These are phyloP conservation scores for Plasmodium malariae DNA, from an alignment of 169 alveolate genomes.

Conservation along the genomic window DNA sequence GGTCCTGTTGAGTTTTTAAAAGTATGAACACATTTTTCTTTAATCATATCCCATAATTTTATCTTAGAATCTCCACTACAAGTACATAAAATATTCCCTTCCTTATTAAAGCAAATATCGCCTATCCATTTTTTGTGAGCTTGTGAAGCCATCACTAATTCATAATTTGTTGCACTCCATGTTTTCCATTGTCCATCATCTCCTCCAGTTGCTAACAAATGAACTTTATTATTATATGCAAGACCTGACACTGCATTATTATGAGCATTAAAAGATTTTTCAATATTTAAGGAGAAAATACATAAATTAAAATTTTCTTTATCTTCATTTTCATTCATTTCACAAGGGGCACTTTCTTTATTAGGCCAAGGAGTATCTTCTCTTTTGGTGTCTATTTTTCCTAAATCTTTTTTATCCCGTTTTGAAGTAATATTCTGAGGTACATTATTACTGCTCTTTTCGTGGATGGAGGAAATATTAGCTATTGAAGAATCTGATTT, in stretches of 20 bases:
- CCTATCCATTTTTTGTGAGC: constrained; percentile 77
- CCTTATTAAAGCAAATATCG: constrained; percentile 70
- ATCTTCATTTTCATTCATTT: constrained; percentile 39
- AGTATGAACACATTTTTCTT: constrained; percentile 76
- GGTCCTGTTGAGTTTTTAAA: constrained; percentile 74
- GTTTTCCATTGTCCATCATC: constrained; percentile 77
- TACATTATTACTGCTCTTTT: constrained; percentile 25
- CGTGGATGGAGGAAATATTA: constrained; percentile 11
- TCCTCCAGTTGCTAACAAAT: constrained; percentile 75
- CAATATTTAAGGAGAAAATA: constrained; percentile 58
- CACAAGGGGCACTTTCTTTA: constrained; percentile 58
- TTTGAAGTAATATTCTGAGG: constrained; percentile 23
- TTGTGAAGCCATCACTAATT: constrained; percentile 76
- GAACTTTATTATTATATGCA: constrained; percentile 65
- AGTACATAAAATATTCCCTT: constrained; percentile 74
- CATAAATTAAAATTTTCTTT: constrained; percentile 21
- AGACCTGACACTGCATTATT: constrained; percentile 69
- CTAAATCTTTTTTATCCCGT: constrained; percentile 60
- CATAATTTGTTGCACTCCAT: constrained; percentile 74
- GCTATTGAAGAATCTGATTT: constrained; percentile 20
- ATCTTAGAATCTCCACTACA: constrained; percentile 77
- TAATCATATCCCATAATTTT: constrained; percentile 74
- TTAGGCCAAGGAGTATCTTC: constrained; percentile 77
- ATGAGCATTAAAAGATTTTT: constrained; percentile 75
- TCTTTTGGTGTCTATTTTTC: constrained; percentile 26